Base-by-base conservation (phyloP, 768 basidiomycete species). In the Termitomyces heimii region DNA sequence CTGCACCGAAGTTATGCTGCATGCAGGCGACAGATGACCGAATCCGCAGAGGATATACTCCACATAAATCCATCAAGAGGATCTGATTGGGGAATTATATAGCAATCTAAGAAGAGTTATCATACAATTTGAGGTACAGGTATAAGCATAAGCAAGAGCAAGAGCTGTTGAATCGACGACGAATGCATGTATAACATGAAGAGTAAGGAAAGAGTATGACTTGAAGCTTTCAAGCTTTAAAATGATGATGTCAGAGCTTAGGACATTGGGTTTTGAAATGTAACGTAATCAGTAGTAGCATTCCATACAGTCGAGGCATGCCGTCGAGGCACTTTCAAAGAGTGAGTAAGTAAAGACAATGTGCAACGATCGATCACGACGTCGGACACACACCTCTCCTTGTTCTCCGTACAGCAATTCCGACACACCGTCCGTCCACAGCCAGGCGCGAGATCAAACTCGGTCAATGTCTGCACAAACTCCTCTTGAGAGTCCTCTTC, bases 371-470 rank as follows among this genome's bases (percentile, higher is more conserved):
- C 14, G 55, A 34, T 39, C 37, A 45, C 5, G 8, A 64, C 75
- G 26, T 37, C 34, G 28, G 32, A 26, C n/a, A 45, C 43, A 37
- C 37, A 79, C 78, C 72, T 75, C 46, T 71, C 70, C 24, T 70
- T 64, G 64, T 73, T 66, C 62, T 80, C 79, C 29, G 70, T 68
- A 63, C 77, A 79, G 52, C 78, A 80, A 43, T 70, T 71, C n/a
- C 74, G 67, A 65, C 79, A 80, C 5, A 79, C 63, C 9, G 62
- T 62, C 53, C 73, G 72, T 8, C 74, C 74, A 61, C 78, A 80
- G 4, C 78, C 77, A 28, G 67, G 63, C 37, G 62, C 62, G 14
- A 68, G 61, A 44, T 64, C 64, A 35, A 50, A 53, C 37, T 63
- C 65, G 8, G 54, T 34, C 18, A 53, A 20, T 0, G 9, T 18